These are phyloP conservation scores for Coccomyxa sp. DNA, from an alignment of 139 green algal genomes.

Conservation along the genomic window DNA sequence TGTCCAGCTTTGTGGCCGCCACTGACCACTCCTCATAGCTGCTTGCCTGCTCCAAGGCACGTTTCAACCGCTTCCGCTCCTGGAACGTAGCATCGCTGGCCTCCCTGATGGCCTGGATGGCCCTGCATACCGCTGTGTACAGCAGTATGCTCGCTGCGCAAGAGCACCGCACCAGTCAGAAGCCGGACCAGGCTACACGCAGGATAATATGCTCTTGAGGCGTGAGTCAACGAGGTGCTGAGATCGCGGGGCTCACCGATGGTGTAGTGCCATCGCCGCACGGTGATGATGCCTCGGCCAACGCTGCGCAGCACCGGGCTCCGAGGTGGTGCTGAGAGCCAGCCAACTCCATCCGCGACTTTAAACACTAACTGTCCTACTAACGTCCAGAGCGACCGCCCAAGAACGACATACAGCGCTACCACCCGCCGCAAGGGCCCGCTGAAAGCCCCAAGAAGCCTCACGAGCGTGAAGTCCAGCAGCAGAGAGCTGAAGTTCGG, in stretches of 20 bases:
- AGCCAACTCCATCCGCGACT: conserved; percentile 43
- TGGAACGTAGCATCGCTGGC: background rate
- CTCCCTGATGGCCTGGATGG: background rate
- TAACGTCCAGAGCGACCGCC: conserved; percentile 21
- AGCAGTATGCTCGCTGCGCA: conserved; percentile 6
- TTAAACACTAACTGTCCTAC: conserved; percentile 24
- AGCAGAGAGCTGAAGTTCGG: background rate
- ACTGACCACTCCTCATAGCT: conserved; percentile 65
- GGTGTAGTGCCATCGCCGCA: conserved; percentile 61
- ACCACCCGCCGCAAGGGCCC: conserved; percentile 18
- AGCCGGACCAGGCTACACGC: background rate
- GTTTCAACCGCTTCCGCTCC: conserved; percentile 2
- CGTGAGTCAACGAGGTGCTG: background rate
- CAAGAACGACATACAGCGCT: conserved; percentile 13
- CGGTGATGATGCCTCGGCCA: conserved; percentile 18
- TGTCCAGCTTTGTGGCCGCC: conserved; percentile 51
- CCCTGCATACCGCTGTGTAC: background rate
- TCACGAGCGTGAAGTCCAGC: conserved; percentile 5
- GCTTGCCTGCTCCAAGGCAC: conserved; percentile 12
- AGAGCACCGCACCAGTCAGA: background rate
- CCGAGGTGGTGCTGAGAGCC: conserved; percentile 39
- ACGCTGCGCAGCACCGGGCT: conserved; percentile 20
- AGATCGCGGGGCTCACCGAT: conserved; percentile 42
- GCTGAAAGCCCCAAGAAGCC: background rate
- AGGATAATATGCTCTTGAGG: background rate